A percentile compares a stretch with the other conserved stretches of the same genome.
Conservation (phyloP, 148 eudicot genomes). For the Selenicereus undatus region DNA sequence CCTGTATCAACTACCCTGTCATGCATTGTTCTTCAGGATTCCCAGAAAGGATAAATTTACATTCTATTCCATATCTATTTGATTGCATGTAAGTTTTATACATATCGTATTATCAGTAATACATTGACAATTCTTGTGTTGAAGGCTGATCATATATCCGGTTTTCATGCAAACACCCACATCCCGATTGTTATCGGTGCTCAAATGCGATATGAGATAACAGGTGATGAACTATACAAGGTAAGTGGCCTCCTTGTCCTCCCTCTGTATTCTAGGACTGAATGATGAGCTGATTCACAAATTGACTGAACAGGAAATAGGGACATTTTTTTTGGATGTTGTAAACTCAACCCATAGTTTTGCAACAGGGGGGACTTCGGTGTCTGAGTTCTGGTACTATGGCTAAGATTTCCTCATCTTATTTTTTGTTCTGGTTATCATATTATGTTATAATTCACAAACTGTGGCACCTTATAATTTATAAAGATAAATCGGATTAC, state of each 20-base stretch:
- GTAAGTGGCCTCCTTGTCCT: constrained; percentile 27
- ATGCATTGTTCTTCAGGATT: background rate
- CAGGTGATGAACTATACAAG: constrained; percentile 87
- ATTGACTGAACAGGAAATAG: constrained; percentile 63
- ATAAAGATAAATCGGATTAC: background rate
- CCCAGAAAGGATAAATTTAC: background rate
- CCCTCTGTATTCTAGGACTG: background rate
- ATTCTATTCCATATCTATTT: background rate
- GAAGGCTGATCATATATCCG: constrained; percentile 79
- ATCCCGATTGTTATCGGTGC: constrained; percentile 83
- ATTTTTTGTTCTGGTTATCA: background rate
- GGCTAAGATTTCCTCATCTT: background rate
- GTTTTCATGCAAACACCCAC: constrained; percentile 91
- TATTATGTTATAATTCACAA: background rate
- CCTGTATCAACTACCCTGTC: background rate
- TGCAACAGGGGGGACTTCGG: constrained; percentile 95
- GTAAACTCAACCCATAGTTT: constrained; percentile 77
- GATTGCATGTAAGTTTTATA: background rate
- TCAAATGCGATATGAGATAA: constrained; percentile 91
- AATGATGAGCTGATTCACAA: background rate
- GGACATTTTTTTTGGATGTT: constrained; percentile 74
- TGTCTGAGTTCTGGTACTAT: constrained; percentile 59
- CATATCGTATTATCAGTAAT: background rate
- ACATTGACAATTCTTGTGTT: background rate
- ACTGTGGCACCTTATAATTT: background rate